Conservation (phyloP, 2,329 filamentous ascomycete genomes). For the Fusarium nanum region DNA sequence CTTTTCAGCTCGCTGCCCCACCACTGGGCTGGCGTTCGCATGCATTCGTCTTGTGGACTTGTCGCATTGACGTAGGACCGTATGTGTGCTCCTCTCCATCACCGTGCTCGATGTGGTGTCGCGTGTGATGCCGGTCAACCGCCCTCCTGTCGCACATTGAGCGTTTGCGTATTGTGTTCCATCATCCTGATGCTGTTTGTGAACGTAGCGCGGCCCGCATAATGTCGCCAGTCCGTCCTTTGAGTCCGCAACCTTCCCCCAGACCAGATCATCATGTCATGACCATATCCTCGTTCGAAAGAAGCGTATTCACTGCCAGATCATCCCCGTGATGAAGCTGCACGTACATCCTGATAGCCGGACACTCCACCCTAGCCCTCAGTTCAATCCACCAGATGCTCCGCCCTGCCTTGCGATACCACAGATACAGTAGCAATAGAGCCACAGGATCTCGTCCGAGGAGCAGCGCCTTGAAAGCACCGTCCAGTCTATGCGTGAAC, state of each 20-base stretch:
- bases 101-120: no score
- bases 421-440: conserved; percentile 56
- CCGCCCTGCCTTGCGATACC: conserved; percentile 55
- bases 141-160: no score
- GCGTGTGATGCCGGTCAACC: no score
- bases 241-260: no score
- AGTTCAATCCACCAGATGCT: conserved; percentile 59
- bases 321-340: conserved; percentile 46
- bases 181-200: no score
- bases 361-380: conserved; percentile 56
- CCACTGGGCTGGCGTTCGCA: no score
- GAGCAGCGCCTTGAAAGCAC: conserved; percentile 50
- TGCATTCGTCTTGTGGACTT: no score
- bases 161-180: no score
- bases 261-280: neutral
- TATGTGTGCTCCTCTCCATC: no score
- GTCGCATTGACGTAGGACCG: no score
- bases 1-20: no score
- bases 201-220: no score
- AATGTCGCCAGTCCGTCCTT: neutral
- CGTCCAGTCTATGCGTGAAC: conserved; percentile 52
- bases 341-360: conserved; percentile 56
- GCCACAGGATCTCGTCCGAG: conserved; percentile 52
- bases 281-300: conserved; percentile 51
- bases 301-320: conserved; percentile 46